These are phyloP conservation scores for Wilhelminamyces savonicus DNA, from an alignment of 805 yeast species.

Conservation along the genomic window DNA sequence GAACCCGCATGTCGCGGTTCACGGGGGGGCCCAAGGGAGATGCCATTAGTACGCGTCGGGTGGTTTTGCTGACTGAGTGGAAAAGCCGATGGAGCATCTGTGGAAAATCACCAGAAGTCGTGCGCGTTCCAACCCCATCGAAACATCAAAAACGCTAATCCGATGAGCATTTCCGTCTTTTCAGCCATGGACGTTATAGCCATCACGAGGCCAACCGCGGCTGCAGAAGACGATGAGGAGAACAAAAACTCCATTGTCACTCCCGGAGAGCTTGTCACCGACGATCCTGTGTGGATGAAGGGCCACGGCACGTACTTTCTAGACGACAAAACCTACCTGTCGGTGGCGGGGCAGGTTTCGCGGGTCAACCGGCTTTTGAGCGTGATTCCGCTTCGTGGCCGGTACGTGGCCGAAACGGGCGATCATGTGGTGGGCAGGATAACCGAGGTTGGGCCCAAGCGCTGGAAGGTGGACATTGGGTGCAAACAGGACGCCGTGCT, in stretches of 20 bases:
- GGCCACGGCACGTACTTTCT: slow-evolving; percentile 94
- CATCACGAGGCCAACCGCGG: slow-evolving; percentile 14
- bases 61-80: slow-evolving; percentile 16
- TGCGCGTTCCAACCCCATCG: too few species aligned
- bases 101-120: too few species aligned
- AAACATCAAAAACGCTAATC: too few species aligned
- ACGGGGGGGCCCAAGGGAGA: slow-evolving; percentile 55
- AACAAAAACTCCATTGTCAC: slow-evolving; percentile 53
- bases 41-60: slow-evolving; percentile 21
- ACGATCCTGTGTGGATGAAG: slow-evolving; percentile 95
- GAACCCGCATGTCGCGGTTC: slow-evolving; percentile 52
- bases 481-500: slow-evolving; percentile 88
- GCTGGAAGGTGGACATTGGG: slow-evolving; percentile 98
- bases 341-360: slow-evolving; percentile 87
- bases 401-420: slow-evolving; percentile 92
- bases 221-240: slow-evolving; percentile 15
- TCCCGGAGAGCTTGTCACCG: slow-evolving; percentile 95
- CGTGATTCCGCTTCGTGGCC: slow-evolving; percentile 79
- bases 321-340: slow-evolving; percentile 70
- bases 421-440: slow-evolving; percentile 93
- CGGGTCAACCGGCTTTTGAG: slow-evolving; percentile 82
- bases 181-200: slow-evolving; percentile 9
- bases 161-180: too few species aligned
- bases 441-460: slow-evolving; percentile 84
- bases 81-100: background rate